Conservation (phyloP, 257 asterid species). For the Lithospermum erythrorhizon region DNA sequence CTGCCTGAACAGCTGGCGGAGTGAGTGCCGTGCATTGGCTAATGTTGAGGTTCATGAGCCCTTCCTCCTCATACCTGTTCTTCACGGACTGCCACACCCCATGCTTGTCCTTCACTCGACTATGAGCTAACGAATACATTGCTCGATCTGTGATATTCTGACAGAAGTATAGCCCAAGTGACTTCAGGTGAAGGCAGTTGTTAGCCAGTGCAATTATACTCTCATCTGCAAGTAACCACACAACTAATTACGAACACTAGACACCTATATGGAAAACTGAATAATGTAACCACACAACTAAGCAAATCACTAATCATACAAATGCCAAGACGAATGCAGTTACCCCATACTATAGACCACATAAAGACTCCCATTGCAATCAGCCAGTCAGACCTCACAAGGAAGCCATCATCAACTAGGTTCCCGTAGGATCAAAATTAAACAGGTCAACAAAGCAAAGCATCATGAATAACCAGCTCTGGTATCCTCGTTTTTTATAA, state of each 20-base stretch:
- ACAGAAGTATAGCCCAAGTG: constrained; percentile 86
- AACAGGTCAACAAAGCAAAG: too few species aligned
- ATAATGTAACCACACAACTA: not conserved
- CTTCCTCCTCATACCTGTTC: constrained; percentile 66
- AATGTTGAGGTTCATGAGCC: constrained; percentile 72
- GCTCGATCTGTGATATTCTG: constrained; percentile 84
- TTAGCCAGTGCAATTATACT: constrained; percentile 77
- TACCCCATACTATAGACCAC: not conserved
- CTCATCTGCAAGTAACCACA: constrained; percentile 44
- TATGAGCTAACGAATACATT: constrained; percentile 83
- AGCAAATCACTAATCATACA: not conserved
- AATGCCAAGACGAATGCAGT: not conserved
- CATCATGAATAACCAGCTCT: too few species aligned
- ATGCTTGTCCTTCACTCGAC: constrained; percentile 48
- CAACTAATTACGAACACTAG: not conserved
- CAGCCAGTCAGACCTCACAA: not conserved
- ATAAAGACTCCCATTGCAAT: not conserved
- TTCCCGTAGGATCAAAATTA: too few species aligned
- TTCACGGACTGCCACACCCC: constrained; percentile 52
- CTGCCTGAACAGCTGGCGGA: constrained; percentile 93
- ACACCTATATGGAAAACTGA: not conserved
- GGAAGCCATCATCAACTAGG: not conserved
- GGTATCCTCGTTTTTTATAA: not conserved
- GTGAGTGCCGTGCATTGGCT: constrained; percentile 99
- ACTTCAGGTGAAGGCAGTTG: constrained; percentile 64